A percentile compares a stretch with the other conserved stretches of the same genome.
Evolutionary conservation across 306 rosid genomes (phyloP).

Genomic region (Pueraria montana): DNA sequence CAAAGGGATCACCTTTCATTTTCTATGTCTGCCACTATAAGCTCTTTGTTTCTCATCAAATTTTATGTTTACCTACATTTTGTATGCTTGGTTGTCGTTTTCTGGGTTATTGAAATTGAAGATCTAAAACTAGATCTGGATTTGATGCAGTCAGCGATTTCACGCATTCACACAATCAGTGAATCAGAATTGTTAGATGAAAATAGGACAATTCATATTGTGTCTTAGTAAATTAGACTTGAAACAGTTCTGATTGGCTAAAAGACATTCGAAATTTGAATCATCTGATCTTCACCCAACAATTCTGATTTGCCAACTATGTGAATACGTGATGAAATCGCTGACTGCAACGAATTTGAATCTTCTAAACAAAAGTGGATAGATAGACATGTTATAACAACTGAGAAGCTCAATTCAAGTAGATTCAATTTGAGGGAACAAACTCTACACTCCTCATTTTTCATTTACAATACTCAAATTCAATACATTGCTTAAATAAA

Average conservation of each 20-base stretch:
- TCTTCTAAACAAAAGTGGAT: not conserved
- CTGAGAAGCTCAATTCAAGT: not conserved
- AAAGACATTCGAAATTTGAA: not conserved
- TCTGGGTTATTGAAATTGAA: not conserved
- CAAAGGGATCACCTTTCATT: not conserved
- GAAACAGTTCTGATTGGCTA: not conserved
- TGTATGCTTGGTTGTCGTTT: not conserved
- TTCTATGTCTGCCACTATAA: not conserved
- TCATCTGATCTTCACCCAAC: not conserved
- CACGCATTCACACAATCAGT: not conserved
- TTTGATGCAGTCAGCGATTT: not conserved
- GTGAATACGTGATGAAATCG: too few relatives aligned
- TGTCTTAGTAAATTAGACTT: not conserved
- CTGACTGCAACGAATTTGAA: not conserved
- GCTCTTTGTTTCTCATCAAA: not conserved
- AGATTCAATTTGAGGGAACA: not conserved
- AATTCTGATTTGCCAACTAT: too few relatives aligned
- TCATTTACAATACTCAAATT: not conserved
- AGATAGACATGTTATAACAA: not conserved
- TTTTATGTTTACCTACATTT: slow-evolving; percentile 1
- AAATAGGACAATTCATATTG: not conserved
- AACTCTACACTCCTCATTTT: not conserved
- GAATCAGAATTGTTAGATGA: not conserved
- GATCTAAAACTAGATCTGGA: not conserved
- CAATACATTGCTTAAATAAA: not conserved